phyloP scores from a whole-genome alignment of 345 rosid species.

The Populus deltoides region DNA sequence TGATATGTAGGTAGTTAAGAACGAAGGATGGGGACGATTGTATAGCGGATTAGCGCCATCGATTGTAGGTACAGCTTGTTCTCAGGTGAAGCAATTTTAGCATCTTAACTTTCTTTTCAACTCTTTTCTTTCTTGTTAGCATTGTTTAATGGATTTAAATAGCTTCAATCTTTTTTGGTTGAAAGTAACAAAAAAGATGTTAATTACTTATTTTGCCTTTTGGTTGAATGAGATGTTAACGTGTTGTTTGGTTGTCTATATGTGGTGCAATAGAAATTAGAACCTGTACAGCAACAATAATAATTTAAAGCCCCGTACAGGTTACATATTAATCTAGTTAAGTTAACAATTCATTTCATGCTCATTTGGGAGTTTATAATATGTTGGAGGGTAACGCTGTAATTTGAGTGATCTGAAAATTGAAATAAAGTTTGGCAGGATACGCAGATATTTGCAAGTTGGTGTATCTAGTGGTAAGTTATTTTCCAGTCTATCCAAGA shows the following conservation, averaged over 20 bases:
- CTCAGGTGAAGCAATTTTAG: conserved; percentile 61
- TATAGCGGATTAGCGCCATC: conserved; percentile 89
- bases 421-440: neutral
- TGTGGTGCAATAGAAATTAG: neutral
- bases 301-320: no score
- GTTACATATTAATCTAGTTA: no score
- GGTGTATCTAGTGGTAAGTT: neutral
- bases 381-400: neutral
- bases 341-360: no score
- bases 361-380: neutral
- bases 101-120: neutral
- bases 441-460: neutral
- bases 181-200: neutral
- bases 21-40: conserved; percentile 91
- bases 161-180: neutral
- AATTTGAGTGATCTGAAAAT: conserved; percentile 2
- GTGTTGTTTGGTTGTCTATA: conserved; percentile 4
- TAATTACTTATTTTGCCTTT: neutral
- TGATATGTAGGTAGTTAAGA: conserved; percentile 11
- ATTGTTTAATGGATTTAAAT: neutral
- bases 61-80: conserved; percentile 82
- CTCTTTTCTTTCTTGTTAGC: neutral
- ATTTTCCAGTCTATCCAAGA: no score
- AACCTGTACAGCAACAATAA: neutral
- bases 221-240: neutral